A percentile compares a stretch with the other conserved stretches of the same genome.
Evolutionary conservation across 768 basidiomycete genomes (phyloP).

Genomic region (Kwoniella mangroviensis): DNA sequence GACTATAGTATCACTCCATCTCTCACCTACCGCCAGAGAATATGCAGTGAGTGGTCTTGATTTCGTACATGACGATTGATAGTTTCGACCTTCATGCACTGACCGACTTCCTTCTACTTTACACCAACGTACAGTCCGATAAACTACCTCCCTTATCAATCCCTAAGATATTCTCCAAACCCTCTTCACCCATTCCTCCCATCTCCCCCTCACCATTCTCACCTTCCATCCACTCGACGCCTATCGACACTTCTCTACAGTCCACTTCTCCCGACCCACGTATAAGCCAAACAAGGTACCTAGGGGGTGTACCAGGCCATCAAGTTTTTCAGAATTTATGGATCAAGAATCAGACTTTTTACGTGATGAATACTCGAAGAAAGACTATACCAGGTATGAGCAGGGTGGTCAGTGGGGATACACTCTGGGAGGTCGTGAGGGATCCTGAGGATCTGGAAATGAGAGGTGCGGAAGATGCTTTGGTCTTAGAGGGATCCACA

Average conservation of each 20-base stretch:
- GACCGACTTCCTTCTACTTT: not conserved
- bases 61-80: not conserved
- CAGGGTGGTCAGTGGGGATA: constrained; percentile 17
- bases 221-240: constrained; percentile 6
- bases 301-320: constrained; percentile 26
- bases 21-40: constrained; percentile 8
- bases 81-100: not conserved
- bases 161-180: constrained; percentile 8
- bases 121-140: not conserved
- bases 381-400: constrained; percentile 20
- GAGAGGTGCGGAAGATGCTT: constrained; percentile 5
- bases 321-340: constrained; percentile 26
- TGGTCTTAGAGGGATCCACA: constrained; percentile 17
- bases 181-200: not conserved
- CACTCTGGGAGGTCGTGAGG: constrained; percentile 14
- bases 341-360: constrained; percentile 14
- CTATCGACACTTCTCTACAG: not conserved
- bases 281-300: constrained; percentile 11
- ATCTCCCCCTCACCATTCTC: constrained; percentile 4
- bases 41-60: not conserved
- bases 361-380: constrained; percentile 11
- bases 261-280: constrained; percentile 15
- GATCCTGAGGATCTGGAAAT: not conserved
- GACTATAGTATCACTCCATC: not conserved
- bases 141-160: not conserved